Percentiles rank a stretch among this genome's conserved stretches.
These are phyloP conservation scores for Pyrenochaeta sp. DNA, from an alignment of 2,329 filamentous ascomycete genomes.

Conservation along the genomic window DNA sequence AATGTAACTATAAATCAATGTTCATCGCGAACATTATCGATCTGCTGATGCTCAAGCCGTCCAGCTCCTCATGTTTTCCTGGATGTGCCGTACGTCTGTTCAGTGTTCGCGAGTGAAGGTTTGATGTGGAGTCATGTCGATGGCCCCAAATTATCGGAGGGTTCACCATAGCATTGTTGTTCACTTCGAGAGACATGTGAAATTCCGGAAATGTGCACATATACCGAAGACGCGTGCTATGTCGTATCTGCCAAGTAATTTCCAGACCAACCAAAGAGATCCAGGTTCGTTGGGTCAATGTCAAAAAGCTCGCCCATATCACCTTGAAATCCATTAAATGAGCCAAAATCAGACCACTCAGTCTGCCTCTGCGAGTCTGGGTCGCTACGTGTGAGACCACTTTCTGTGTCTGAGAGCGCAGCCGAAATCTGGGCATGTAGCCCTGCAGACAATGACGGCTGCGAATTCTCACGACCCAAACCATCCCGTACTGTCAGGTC, in stretches of 20 bases:
- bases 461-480: background rate
- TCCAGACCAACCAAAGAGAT: background rate
- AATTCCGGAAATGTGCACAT: no score
- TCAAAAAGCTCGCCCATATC: background rate
- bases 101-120: background rate
- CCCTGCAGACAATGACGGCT: background rate
- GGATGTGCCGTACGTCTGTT: background rate
- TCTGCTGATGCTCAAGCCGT: no score
- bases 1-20: no score
- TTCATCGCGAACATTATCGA: no score
- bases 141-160: no score
- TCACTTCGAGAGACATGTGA: no score
- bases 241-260: background rate
- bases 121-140: no score
- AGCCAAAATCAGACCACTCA: background rate
- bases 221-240: background rate
- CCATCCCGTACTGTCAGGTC: background rate
- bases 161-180: no score
- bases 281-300: background rate
- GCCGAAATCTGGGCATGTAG: background rate
- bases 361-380: background rate
- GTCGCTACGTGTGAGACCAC: background rate
- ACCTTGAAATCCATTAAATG: background rate
- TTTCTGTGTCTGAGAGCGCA: background rate
- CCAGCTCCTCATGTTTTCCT: background rate